Evolutionary conservation across 257 asterid genomes (phyloP).

Genomic region (Catharanthus roseus): DNA sequence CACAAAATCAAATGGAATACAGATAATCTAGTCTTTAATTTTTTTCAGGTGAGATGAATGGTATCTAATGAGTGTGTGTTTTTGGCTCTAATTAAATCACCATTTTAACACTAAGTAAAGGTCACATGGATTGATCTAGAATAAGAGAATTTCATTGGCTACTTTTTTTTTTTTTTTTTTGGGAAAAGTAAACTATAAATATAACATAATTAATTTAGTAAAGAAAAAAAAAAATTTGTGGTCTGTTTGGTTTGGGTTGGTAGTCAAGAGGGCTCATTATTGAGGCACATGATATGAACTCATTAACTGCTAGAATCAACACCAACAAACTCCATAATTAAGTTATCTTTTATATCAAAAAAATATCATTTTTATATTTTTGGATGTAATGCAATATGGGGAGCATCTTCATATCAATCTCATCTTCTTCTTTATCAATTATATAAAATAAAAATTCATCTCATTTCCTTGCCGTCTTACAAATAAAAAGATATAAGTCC

Average conservation of each 20-base stretch:
- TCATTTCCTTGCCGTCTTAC: too few species aligned
- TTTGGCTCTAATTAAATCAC: neutral
- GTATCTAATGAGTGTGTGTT: neutral
- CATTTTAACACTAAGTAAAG: slow-evolving; percentile 6
- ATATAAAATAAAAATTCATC: too few species aligned
- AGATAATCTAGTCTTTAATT: neutral
- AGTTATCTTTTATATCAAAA: slow-evolving; percentile 13
- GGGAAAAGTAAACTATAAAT: too few species aligned
- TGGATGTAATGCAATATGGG: slow-evolving; percentile 4
- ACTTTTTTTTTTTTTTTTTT: too few species aligned
- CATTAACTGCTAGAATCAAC: slow-evolving; percentile 29
- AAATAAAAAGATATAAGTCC: too few species aligned
- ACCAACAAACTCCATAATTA: slow-evolving; percentile 44
- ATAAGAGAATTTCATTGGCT: slow-evolving; percentile 5
- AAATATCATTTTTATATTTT: neutral
- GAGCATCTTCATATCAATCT: slow-evolving; percentile 18
- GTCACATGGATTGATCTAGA: slow-evolving; percentile 19
- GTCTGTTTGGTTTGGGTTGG: slow-evolving; percentile 15
- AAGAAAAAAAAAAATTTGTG: too few species aligned
- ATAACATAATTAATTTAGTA: neutral
- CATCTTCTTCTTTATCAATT: neutral
- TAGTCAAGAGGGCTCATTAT: slow-evolving; percentile 42
- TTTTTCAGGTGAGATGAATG: neutral
- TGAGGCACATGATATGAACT: slow-evolving; percentile 45
- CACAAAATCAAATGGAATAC: neutral